Percentiles rank a stretch among this genome's conserved stretches.
These are phyloP conservation scores for Pascua guehoae DNA, from an alignment of 1,284 basidiomycete species.

Conservation along the genomic window DNA sequence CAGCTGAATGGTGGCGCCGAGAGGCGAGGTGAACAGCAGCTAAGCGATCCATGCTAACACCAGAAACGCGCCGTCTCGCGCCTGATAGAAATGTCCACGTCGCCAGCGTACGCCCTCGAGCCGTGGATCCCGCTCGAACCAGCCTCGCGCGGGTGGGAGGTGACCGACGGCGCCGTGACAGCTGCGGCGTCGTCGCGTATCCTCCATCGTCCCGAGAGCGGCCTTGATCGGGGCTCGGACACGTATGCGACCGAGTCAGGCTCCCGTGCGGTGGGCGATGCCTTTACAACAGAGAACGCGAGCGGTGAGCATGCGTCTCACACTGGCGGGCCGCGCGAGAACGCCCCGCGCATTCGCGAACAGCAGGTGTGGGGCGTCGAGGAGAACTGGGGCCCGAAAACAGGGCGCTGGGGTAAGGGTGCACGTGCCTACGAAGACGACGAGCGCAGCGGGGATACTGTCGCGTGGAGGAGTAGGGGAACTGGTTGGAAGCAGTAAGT, in stretches of 20 bases:
- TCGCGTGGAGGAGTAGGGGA: no score
- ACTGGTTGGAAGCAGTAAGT: no score
- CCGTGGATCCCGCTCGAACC: slow-evolving; percentile 42
- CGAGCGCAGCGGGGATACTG: no score
- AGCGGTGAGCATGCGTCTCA: background rate
- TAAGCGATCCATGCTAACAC: slow-evolving; percentile 2
- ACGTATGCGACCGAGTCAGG: slow-evolving; percentile 9
- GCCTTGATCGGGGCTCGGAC: background rate
- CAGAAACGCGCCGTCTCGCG: slow-evolving; percentile 61
- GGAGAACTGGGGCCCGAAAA: slow-evolving; percentile 52
- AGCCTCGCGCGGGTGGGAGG: slow-evolving; percentile 50
- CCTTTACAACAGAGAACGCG: slow-evolving; percentile 7
- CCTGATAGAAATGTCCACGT: slow-evolving; percentile 63
- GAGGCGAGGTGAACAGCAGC: no score
- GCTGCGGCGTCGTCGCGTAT: background rate
- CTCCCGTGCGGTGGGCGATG: slow-evolving; percentile 27
- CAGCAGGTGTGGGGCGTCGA: slow-evolving; percentile 48
- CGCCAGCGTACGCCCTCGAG: slow-evolving; percentile 52
- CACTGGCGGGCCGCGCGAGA: slow-evolving; percentile 11
- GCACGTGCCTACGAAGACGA: slow-evolving; percentile 20
- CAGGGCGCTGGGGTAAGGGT: slow-evolving; percentile 53
- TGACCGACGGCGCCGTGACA: background rate
- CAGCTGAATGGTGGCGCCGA: no score
- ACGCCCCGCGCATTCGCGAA: slow-evolving; percentile 35
- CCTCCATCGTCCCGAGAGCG: background rate